phyloP scores from a whole-genome alignment of 2,329 filamentous ascomycete genomes.

The Chaetomiaceae sp. region DNA sequence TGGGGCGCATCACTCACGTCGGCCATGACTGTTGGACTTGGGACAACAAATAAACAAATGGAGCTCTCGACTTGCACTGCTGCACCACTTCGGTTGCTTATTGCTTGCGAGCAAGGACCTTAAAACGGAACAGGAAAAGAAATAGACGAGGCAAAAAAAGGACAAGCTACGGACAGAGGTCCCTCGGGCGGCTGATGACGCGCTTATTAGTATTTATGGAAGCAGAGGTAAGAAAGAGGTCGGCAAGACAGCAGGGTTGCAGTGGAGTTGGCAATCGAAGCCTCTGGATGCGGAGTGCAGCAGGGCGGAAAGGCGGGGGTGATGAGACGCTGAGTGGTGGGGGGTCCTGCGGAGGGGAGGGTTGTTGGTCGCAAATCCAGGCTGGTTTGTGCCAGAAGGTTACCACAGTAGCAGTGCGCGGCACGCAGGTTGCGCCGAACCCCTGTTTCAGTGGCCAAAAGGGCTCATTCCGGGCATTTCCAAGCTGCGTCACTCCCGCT shows the following conservation, averaged over 20 bases:
- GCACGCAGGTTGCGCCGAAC: constrained; percentile 3
- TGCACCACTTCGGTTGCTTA: background rate
- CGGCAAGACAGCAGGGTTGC: constrained; percentile 14
- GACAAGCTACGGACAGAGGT: background rate
- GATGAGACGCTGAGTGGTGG: background rate
- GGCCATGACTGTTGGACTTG: constrained; percentile 7
- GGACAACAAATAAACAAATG: no score
- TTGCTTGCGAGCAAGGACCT: background rate
- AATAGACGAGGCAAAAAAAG: background rate
- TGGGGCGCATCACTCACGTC: constrained; percentile 12
- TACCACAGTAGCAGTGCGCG: background rate
- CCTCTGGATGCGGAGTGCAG: constrained; percentile 19
- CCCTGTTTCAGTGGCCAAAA: constrained; percentile 8
- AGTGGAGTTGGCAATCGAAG: constrained; percentile 14
- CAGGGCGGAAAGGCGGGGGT: constrained; percentile 12
- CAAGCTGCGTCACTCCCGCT: constrained; percentile 7
- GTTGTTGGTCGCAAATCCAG: background rate
- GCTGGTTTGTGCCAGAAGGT: no score
- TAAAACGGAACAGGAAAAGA: background rate
- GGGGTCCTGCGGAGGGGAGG: background rate
- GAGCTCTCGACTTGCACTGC: no score
- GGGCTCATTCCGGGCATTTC: background rate
- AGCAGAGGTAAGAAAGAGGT: no score
- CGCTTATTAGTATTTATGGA: constrained; percentile 1
- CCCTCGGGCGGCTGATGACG: background rate